These are phyloP conservation scores for Colletotrichum theobromicola DNA, from an alignment of 2,329 filamentous ascomycete genomes.

Conservation along the genomic window DNA sequence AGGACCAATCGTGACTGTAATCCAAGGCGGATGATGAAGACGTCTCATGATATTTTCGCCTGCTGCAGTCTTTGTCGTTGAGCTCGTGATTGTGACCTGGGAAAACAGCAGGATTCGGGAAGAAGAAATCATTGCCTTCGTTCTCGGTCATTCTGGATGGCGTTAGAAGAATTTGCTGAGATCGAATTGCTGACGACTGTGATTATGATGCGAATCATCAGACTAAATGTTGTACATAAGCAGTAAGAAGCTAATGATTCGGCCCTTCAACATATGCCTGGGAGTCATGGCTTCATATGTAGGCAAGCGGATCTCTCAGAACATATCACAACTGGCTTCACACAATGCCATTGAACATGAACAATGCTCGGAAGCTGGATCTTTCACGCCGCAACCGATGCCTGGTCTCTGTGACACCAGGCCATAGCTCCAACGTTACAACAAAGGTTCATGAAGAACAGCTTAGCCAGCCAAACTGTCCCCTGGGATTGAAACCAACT, in stretches of 20 bases:
- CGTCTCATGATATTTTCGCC: neutral
- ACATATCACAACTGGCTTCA: neutral
- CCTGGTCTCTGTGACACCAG: neutral
- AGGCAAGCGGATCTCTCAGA: neutral
- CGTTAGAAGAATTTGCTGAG: neutral
- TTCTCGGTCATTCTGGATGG: neutral
- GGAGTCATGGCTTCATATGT: neutral
- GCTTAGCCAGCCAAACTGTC: neutral
- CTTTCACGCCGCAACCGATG: neutral
- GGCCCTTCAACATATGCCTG: neutral
- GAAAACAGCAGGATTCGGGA: neutral
- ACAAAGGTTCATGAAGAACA: neutral
- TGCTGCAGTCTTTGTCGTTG: neutral
- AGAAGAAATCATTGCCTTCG: neutral
- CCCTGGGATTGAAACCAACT: neutral
- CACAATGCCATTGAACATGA: neutral
- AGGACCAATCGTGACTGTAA: neutral
- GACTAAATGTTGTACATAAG: neutral
- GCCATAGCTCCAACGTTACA: neutral
- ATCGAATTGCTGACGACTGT: neutral
- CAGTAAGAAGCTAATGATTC: neutral
- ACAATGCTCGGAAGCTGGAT: neutral
- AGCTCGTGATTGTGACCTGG: neutral
- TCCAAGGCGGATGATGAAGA: neutral
- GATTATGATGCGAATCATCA: neutral